These are phyloP conservation scores for Mycena albidolilacea DNA, from an alignment of 768 basidiomycete species.

Conservation along the genomic window DNA sequence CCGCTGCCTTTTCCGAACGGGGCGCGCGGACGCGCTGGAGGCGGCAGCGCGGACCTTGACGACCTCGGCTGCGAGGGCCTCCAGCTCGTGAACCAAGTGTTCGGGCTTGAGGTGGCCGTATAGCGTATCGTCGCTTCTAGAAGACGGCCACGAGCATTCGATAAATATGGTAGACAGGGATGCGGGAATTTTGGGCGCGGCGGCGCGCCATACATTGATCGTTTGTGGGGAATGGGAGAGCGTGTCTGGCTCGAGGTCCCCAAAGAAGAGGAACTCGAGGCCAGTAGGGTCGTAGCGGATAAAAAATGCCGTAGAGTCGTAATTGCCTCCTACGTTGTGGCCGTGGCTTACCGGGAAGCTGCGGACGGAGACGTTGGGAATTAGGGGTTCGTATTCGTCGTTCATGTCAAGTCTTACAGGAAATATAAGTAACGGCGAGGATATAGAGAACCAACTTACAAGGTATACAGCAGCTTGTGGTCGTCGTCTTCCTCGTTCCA, in stretches of 20 bases:
- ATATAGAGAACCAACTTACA: conserved; percentile 60
- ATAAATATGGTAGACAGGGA: conserved; percentile 88
- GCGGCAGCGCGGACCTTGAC: conserved; percentile 56
- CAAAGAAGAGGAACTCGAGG: conserved; percentile 92
- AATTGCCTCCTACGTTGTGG: conserved; percentile 65
- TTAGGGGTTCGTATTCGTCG: conserved; percentile 66
- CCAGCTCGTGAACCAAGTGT: conserved; percentile 83
- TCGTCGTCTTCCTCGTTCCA: conserved; percentile 76
- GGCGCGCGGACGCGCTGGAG: conserved; percentile 45
- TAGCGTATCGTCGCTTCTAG: conserved; percentile 74
- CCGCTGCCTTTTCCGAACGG: conserved; percentile 56
- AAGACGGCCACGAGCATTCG: conserved; percentile 92
- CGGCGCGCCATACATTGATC: conserved; percentile 82
- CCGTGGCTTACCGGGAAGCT: conserved; percentile 85
- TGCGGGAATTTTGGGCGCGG: conserved; percentile 82
- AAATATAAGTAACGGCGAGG: conserved; percentile 28
- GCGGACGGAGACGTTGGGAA: conserved; percentile 72
- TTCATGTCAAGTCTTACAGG: conserved; percentile 63
- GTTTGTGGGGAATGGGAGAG: conserved; percentile 73
- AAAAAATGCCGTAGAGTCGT: conserved; percentile 90
- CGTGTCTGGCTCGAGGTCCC: conserved; percentile 92
- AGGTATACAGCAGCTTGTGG: conserved; percentile 72
- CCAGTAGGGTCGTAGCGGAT: conserved; percentile 73
- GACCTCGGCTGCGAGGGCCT: conserved; percentile 78
- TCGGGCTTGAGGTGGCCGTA: conserved; percentile 92